A percentile compares a stretch with the other conserved stretches of the same genome.
These are phyloP conservation scores for Glycine soja DNA, from an alignment of 306 rosid species.

Conservation along the genomic window DNA sequence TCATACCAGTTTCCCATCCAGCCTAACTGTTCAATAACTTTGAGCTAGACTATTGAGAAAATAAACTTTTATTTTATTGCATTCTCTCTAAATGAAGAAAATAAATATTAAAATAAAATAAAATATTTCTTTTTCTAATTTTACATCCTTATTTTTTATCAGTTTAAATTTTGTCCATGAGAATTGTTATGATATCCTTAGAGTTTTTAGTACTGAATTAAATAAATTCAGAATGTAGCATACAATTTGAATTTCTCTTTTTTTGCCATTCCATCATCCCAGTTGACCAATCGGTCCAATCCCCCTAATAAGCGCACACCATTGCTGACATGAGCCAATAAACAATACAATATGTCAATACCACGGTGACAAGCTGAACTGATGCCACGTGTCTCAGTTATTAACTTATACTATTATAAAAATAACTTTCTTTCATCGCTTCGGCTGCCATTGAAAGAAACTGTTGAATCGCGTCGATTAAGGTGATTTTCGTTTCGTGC, in stretches of 20 bases:
- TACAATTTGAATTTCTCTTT: neutral
- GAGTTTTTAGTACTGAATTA: neutral
- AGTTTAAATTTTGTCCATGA: too few relatives aligned
- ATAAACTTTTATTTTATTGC: neutral
- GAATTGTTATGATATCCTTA: too few relatives aligned
- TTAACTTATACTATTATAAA: neutral
- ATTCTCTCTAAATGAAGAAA: neutral
- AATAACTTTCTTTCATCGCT: neutral
- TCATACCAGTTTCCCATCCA: neutral
- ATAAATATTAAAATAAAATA: neutral
- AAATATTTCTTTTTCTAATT: neutral
- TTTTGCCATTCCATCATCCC: neutral
- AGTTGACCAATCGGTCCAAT: neutral
- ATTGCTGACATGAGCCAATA: neutral
- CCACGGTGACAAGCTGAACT: neutral
- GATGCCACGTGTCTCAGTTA: constrained; percentile 1
- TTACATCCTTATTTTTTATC: neutral
- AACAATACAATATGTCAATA: neutral
- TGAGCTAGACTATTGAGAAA: neutral
- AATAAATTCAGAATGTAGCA: neutral
- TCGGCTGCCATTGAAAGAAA: neutral
- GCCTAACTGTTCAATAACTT: neutral
- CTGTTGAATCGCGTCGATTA: constrained; percentile 27
- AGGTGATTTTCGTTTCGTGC: constrained; percentile 16
- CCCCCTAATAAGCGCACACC: neutral